Evolutionary conservation across 2,329 filamentous ascomycete species (phyloP).

Genomic region (Massarina eburnea): DNA sequence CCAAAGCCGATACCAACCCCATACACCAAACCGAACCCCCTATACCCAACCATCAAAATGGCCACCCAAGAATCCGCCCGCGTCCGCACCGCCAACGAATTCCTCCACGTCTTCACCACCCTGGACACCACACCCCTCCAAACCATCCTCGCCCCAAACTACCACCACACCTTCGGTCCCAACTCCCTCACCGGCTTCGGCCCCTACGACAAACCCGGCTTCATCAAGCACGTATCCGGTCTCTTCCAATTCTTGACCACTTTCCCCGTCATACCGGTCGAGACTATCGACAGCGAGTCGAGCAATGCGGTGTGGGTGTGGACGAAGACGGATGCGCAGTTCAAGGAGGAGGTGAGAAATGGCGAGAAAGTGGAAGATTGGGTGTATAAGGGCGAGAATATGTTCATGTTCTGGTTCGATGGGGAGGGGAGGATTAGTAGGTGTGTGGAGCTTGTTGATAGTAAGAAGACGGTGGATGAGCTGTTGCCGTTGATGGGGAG

Average conservation of each 20-base stretch:
- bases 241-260: slow-evolving; percentile 10
- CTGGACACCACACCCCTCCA: background rate
- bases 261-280: slow-evolving; percentile 20
- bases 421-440: slow-evolving; percentile 28
- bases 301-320: slow-evolving; percentile 30
- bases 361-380: slow-evolving; percentile 21
- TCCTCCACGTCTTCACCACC: slow-evolving; percentile 2
- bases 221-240: slow-evolving; percentile 15
- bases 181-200: slow-evolving; percentile 2
- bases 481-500: slow-evolving; percentile 4
- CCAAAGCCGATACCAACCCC: too few species aligned
- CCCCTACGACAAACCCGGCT: slow-evolving; percentile 5
- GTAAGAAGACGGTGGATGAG: slow-evolving; percentile 8
- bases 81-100: slow-evolving; percentile 2
- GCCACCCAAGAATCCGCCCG: background rate
- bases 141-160: background rate
- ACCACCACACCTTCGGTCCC: slow-evolving; percentile 13
- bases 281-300: slow-evolving; percentile 16
- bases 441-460: slow-evolving; percentile 38
- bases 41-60: background rate
- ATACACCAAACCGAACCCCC: too few species aligned
- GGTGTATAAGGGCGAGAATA: slow-evolving; percentile 35
- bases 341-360: slow-evolving; percentile 23
- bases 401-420: slow-evolving; percentile 37
- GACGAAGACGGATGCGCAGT: slow-evolving; percentile 30